These are phyloP conservation scores for Tylopilus intermedius DNA, from an alignment of 768 basidiomycete species.

Conservation along the genomic window DNA sequence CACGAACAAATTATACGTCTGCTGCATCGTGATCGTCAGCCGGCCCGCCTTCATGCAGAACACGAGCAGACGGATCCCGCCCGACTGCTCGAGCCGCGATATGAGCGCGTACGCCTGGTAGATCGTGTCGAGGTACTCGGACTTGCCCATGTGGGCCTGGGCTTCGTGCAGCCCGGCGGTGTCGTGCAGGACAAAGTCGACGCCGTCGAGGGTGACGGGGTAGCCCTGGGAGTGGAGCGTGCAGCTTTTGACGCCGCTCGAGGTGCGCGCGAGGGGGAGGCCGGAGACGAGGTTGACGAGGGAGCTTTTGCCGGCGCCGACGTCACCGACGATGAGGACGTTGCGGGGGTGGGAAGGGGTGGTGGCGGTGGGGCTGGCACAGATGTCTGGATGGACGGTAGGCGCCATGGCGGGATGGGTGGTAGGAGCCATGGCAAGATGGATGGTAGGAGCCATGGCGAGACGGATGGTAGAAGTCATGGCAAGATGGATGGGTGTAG, in stretches of 20 bases:
- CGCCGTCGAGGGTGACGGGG: slow-evolving; percentile 11
- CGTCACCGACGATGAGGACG: slow-evolving; percentile 26
- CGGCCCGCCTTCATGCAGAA: slow-evolving; percentile 30
- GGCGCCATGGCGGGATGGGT: too few relatives aligned
- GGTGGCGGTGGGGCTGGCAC: slow-evolving; percentile 12
- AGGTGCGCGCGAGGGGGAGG: slow-evolving; percentile 23
- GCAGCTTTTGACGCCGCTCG: slow-evolving; percentile 30
- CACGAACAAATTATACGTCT: slow-evolving; percentile 33
- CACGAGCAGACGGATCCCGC: slow-evolving; percentile 27
- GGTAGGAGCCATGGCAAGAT: too few relatives aligned
- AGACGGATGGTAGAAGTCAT: slow-evolving; percentile 7
- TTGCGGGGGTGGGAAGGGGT: slow-evolving; percentile 15
- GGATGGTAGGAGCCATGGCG: background rate
- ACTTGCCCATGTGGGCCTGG: slow-evolving; percentile 18
- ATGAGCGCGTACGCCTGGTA: slow-evolving; percentile 32
- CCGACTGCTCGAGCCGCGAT: slow-evolving; percentile 21
- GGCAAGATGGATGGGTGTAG: background rate
- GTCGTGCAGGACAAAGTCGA: slow-evolving; percentile 22
- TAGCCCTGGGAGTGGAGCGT: slow-evolving; percentile 31
- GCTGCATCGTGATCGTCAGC: slow-evolving; percentile 21
- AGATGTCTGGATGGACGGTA: slow-evolving; percentile 4
- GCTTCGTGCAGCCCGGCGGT: slow-evolving; percentile 29
- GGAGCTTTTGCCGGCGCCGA: slow-evolving; percentile 36
- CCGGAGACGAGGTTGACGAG: slow-evolving; percentile 38
- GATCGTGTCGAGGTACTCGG: slow-evolving; percentile 25